Evolutionary conservation across 768 basidiomycete species (phyloP).

Genomic region (Leccinum olivaceopallidum): DNA sequence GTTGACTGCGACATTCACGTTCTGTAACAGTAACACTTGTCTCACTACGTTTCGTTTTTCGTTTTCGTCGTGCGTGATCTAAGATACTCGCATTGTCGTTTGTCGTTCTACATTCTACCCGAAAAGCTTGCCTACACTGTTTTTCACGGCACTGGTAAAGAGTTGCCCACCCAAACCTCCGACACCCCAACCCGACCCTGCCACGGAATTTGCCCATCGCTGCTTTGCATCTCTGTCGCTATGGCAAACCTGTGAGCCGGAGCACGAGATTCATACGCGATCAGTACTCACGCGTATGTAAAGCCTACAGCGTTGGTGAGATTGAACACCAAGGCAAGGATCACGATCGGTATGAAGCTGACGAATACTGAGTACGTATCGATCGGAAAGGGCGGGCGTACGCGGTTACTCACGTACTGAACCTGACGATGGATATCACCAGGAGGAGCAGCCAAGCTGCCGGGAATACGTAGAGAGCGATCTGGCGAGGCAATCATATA

Average conservation of each 20-base stretch:
- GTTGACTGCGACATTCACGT: conserved; percentile 21
- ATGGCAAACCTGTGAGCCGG: conserved; percentile 14
- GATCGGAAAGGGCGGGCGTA: conserved; percentile 7
- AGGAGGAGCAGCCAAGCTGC: conserved; percentile 84
- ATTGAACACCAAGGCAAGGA: conserved; percentile 95
- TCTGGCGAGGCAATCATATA: conserved; percentile 42
- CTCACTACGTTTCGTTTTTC: not conserved
- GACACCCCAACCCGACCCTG: conserved; percentile 71
- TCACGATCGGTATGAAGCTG: conserved; percentile 93
- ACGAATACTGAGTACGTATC: conserved; percentile 10
- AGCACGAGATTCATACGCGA: conserved; percentile 5
- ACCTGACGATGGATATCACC: conserved; percentile 86
- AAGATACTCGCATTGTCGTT: conserved; percentile 13
- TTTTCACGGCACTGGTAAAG: conserved; percentile 79
- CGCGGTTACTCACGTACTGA: conserved; percentile 68
- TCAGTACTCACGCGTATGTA: conserved; percentile 78
- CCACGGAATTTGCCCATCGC: conserved; percentile 80
- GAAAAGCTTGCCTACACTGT: conserved; percentile 77
- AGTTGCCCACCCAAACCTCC: conserved; percentile 87
- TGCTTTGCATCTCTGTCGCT: conserved; percentile 93
- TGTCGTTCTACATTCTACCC: conserved; percentile 36
- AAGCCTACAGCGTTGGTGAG: conserved; percentile 94
- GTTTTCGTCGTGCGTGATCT: conserved; percentile 6
- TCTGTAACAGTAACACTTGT: conserved; percentile 33
- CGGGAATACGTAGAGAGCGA: conserved; percentile 89